Conservation (phyloP, 2,329 filamentous ascomycete genomes). For the Plectosphaerella sp. region DNA sequence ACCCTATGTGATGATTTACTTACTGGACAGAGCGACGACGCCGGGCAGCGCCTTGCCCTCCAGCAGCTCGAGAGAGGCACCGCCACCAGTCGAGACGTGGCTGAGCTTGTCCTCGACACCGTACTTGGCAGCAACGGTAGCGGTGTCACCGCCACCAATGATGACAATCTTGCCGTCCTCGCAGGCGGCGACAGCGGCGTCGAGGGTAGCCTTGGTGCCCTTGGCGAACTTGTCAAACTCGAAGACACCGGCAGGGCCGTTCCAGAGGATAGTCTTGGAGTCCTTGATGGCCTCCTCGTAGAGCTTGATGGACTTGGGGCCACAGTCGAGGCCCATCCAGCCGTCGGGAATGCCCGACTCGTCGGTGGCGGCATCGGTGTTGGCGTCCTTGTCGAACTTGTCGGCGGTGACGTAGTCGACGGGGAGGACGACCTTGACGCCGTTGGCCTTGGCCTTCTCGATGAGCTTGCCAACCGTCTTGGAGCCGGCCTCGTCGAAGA, state of each 20-base stretch:
- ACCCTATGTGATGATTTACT: conserved; percentile 37
- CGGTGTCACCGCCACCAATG: conserved; percentile 96
- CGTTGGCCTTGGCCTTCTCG: conserved; percentile 94
- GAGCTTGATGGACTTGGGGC: conserved; percentile 79
- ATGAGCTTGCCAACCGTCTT: conserved; percentile 86
- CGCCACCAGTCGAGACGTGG: conserved; percentile 96
- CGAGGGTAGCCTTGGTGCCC: conserved; percentile 88
- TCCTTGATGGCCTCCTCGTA: conserved; percentile 84
- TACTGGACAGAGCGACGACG: conserved; percentile 83
- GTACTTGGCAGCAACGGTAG: conserved; percentile 97
- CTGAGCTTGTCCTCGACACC: conserved; percentile 93
- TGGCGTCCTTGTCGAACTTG: conserved; percentile 85
- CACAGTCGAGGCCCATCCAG: conserved; percentile 97
- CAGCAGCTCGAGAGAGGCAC: conserved; percentile 90
- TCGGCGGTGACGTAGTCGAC: conserved; percentile 95
- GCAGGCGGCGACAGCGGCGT: conserved; percentile 78
- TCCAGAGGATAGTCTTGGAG: conserved; percentile 97
- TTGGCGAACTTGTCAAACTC: conserved; percentile 93
- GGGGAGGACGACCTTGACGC: conserved; percentile 90
- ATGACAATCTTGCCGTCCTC: conserved; percentile 91
- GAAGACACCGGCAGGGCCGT: conserved; percentile 95
- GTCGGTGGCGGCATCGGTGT: conserved; percentile 77
- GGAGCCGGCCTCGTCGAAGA: conserved; percentile 91
- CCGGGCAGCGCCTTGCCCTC: conserved; percentile 98
- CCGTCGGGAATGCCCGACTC: conserved; percentile 88